phyloP scores from a whole-genome alignment of 2,329 filamentous ascomycete genomes.

The Plectosphaerella plurivora region DNA sequence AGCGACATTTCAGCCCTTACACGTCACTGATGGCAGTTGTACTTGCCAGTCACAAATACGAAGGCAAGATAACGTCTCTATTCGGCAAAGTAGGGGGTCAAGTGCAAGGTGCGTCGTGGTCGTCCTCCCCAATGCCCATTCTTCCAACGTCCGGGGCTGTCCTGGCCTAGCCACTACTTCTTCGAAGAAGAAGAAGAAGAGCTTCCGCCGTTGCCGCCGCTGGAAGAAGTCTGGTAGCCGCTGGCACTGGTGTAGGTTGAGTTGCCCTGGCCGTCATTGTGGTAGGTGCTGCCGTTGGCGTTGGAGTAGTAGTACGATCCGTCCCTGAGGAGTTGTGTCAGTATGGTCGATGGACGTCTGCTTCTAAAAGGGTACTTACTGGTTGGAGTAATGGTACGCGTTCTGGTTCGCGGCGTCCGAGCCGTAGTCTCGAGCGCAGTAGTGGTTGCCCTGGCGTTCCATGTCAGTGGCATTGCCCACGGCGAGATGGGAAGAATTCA shows the following conservation, averaged over 20 bases:
- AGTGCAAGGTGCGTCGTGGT: too few relatives aligned
- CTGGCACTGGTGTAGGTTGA: slow-evolving; percentile 57
- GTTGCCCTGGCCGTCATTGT: slow-evolving; percentile 55
- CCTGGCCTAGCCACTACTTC: too few relatives aligned
- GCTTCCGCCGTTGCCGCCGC: slow-evolving; percentile 15
- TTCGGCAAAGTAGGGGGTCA: too few relatives aligned
- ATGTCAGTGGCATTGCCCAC: neutral
- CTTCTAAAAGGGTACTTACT: slow-evolving; percentile 27
- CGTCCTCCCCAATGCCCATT: too few relatives aligned
- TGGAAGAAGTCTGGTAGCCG: slow-evolving; percentile 20
- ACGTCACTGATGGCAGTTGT: too few relatives aligned
- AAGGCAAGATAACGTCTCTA: too few relatives aligned
- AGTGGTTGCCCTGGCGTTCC: slow-evolving; percentile 59
- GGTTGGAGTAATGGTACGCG: slow-evolving; percentile 65
- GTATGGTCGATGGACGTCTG: neutral
- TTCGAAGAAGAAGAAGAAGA: neutral
- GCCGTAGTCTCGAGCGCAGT: slow-evolving; percentile 61
- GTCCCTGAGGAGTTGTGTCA: slow-evolving; percentile 30
- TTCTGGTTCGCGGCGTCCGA: slow-evolving; percentile 50
- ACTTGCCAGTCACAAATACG: too few relatives aligned
- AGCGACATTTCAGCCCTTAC: too few relatives aligned
- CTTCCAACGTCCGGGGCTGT: too few relatives aligned
- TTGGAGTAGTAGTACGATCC: slow-evolving; percentile 74
- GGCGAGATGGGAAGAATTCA: neutral
- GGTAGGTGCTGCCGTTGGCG: slow-evolving; percentile 62